Evolutionary conservation across 495 filamentous ascomycete species (phyloP), one percentile per base, ranked within the genome.

Genomic region (Peziza echinospora): DNA sequence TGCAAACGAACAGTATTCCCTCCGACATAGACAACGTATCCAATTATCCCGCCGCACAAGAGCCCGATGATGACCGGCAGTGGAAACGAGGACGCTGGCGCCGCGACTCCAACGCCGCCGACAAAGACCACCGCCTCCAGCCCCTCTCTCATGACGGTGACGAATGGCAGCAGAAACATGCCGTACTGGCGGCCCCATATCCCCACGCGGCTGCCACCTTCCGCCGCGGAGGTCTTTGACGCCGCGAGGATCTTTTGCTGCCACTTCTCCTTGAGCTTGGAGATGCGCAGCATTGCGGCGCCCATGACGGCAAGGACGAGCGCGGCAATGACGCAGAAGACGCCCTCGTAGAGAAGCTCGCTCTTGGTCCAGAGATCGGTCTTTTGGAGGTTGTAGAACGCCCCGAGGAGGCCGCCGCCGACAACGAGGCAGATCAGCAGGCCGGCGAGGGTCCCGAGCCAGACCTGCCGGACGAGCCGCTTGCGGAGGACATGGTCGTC

Each of bases 211-310:
- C 49, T 54, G n/a, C 51, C 39, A 13, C 67, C 55, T 8, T 69
- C 62, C 6, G 63, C 60, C 46, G 68, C 70, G 21, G 80, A 60
- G 1, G 30, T 37, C 19, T 37, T 11, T 13, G 30, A 0, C 3
- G 73, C 67, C 51, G 67, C 63, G 13, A 70, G 63, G 13, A 82
- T 67, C 64, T 80, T 80, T 47, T 71, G 52, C 22, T 69, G 68
- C 78, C 78, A 83, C 60, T 80, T 78, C 17, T 72, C 71, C 53
- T 78, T 73, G n/a, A 80, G 62, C 57, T 83, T 82, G 34, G 67
- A 74, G 26, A 83, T 65, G 5, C 78, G 71, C n/a, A 83, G 64
- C n/a, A 83, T 65, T 2, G 75, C 76, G 10, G 73, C 71, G 9
- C 78, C 78, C 72, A 82, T 80, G 44, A 77, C 53, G 7, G 76